Conservation (phyloP, 2,329 filamentous ascomycete species). For the Fusarium dimerum region DNA sequence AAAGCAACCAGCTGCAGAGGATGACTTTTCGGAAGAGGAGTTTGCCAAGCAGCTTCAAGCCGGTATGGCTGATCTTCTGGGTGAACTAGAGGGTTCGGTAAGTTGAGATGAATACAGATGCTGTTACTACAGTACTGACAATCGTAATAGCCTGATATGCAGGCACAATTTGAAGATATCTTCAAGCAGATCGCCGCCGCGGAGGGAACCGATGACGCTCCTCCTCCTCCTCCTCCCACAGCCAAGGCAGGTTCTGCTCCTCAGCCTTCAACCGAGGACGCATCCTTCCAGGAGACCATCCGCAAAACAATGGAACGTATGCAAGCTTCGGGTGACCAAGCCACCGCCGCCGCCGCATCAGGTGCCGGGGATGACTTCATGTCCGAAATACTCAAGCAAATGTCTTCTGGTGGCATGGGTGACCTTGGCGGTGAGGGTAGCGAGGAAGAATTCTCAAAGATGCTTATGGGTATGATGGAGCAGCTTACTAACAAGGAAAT, state of each 20-base stretch:
- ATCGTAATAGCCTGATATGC: constrained; percentile 62
- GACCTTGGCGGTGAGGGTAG: constrained; percentile 51
- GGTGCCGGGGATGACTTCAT: constrained; percentile 76
- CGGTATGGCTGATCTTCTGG: constrained; percentile 83
- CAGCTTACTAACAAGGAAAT: constrained; percentile 98
- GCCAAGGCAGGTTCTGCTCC: constrained; percentile 31
- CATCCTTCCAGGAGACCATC: constrained; percentile 89
- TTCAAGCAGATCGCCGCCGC: constrained; percentile 70
- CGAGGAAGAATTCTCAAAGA: constrained; percentile 90
- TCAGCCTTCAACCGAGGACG: constrained; percentile 49
- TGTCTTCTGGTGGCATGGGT: constrained; percentile 61
- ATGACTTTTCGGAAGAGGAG: constrained; percentile 67
- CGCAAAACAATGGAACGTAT: constrained; percentile 94
- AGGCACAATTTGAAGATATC: constrained; percentile 75
- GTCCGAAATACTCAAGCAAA: constrained; percentile 88
- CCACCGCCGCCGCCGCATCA: constrained; percentile 73
- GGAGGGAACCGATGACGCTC: constrained; percentile 34
- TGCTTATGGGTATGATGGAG: constrained; percentile 98
- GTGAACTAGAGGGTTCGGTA: constrained; percentile 65
- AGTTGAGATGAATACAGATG: constrained; percentile 21
- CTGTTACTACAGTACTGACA: constrained; percentile 1
- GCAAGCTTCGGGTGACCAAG: constrained; percentile 84
- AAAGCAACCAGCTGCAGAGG: constrained; percentile 30
- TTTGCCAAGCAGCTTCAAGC: constrained; percentile 86
- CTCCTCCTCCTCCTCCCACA: constrained; percentile 15